These are phyloP conservation scores for Caloboletus firmus DNA, from an alignment of 1,284 basidiomycete genomes.

Conservation along the genomic window DNA sequence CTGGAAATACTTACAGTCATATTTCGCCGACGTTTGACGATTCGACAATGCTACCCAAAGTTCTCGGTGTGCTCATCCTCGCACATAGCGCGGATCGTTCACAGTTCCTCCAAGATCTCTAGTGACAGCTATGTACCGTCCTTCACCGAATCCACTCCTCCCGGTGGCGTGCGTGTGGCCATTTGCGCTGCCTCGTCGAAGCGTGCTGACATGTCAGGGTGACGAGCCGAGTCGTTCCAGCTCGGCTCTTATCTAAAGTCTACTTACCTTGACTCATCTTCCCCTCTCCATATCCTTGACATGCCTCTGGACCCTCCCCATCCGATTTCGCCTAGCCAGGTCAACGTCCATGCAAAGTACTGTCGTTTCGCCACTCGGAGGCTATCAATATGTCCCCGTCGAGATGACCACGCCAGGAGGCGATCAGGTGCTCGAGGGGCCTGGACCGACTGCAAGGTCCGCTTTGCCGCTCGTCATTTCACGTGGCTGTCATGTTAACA, in stretches of 20 bases:
- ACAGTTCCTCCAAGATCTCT: conserved; percentile 69
- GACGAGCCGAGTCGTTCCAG: conserved; percentile 67
- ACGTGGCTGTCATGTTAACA: conserved; percentile 16
- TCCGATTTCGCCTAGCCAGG: conserved; percentile 53
- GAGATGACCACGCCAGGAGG: conserved; percentile 79
- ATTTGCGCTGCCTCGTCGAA: neutral
- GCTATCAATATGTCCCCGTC: conserved; percentile 83
- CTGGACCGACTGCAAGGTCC: conserved; percentile 81
- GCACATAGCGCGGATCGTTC: conserved; percentile 81
- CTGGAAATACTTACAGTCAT: neutral
- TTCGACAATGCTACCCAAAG: conserved; percentile 50
- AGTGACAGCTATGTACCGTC: conserved; percentile 66
- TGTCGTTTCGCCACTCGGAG: conserved; percentile 71
- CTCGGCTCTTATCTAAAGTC: conserved; percentile 68
- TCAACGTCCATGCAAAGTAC: conserved; percentile 77
- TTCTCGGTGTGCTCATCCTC: conserved; percentile 79
- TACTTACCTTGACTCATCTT: conserved; percentile 66
- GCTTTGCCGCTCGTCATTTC: conserved; percentile 21
- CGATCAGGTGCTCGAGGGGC: conserved; percentile 79
- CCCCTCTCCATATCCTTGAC: conserved; percentile 65
- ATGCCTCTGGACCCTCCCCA: conserved; percentile 43
- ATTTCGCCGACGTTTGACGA: conserved; percentile 14
- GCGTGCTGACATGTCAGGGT: conserved; percentile 4
- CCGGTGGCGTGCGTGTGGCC: conserved; percentile 64
- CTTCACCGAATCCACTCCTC: conserved; percentile 77